A percentile compares a stretch with the other conserved stretches of the same genome.
These are phyloP conservation scores for Hanseniaspora pseudoguilliermondii DNA, from an alignment of 805 yeast species.

Conservation along the genomic window DNA sequence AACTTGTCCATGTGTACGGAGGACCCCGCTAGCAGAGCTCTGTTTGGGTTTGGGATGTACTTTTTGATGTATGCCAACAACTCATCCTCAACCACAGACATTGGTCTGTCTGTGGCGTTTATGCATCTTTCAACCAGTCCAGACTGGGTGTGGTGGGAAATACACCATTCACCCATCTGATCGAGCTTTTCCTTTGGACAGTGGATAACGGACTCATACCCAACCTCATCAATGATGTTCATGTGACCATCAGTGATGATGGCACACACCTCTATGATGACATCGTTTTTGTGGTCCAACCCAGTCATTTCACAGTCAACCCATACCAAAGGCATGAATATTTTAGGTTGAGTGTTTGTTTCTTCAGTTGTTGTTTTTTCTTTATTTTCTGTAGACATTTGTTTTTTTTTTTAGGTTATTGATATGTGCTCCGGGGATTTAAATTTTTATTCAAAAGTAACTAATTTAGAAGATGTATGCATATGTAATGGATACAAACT, in stretches of 20 bases:
- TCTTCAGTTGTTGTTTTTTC: neutral
- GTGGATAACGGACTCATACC: slow-evolving; percentile 74
- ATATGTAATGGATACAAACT: too few species aligned
- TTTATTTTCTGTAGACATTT: neutral
- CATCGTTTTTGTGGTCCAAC: slow-evolving; percentile 62
- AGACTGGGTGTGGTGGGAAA: slow-evolving; percentile 57
- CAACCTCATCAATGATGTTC: slow-evolving; percentile 51
- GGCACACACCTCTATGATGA: slow-evolving; percentile 84
- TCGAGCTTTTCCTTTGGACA: slow-evolving; percentile 49
- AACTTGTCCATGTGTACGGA: slow-evolving; percentile 82
- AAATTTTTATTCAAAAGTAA: neutral
- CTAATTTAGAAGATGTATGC: too few species aligned
- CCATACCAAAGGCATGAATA: slow-evolving; percentile 59
- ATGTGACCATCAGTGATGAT: slow-evolving; percentile 75
- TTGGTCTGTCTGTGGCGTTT: slow-evolving; percentile 40
- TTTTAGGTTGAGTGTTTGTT: neutral
- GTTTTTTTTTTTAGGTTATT: too few species aligned
- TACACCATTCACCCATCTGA: slow-evolving; percentile 81
- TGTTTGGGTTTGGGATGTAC: slow-evolving; percentile 38
- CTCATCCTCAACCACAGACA: slow-evolving; percentile 51
- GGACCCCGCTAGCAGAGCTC: slow-evolving; percentile 79
- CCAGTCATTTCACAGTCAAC: slow-evolving; percentile 99
- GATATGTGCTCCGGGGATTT: too few species aligned
- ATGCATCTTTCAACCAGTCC: slow-evolving; percentile 71
- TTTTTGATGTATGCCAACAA: slow-evolving; percentile 47